Conservation (phyloP, 768 basidiomycete species). For the Phylloporus scabripes region DNA sequence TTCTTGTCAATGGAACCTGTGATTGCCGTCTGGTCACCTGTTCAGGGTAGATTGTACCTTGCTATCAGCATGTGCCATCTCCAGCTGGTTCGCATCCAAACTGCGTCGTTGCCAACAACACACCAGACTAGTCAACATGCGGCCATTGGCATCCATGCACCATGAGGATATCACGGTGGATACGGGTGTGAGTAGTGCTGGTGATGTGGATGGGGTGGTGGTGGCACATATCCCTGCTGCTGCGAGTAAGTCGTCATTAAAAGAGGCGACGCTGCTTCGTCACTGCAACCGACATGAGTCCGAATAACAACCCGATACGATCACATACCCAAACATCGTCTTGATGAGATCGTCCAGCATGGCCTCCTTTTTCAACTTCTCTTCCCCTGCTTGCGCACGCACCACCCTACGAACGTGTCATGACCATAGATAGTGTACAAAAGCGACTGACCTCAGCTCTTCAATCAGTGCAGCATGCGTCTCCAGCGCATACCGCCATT, state of each 20-base stretch:
- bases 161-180: constrained; percentile 14
- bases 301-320: neutral
- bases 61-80: neutral
- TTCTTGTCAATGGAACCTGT: neutral
- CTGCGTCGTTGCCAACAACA: neutral
- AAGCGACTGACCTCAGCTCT: constrained; percentile 44
- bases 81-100: neutral
- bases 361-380: constrained; percentile 57
- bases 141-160: constrained; percentile 5
- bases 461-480: constrained; percentile 62
- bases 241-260: constrained; percentile 11
- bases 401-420: constrained; percentile 29
- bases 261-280: constrained; percentile 22
- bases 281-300: constrained; percentile 11
- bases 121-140: neutral
- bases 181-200: constrained; percentile 8
- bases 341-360: constrained; percentile 51
- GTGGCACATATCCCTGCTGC: constrained; percentile 8
- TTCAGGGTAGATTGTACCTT: neutral
- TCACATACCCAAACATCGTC: constrained; percentile 45
- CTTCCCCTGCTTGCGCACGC: constrained; percentile 45
- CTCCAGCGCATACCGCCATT: constrained; percentile 60
- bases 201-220: constrained; percentile 5
- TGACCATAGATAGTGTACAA: neutral
- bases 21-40: neutral